A percentile compares a stretch with the other conserved stretches of the same genome.
Evolutionary conservation across 1,139 yeast genomes (phyloP).

Genomic region (Insectozyma bohioensis): DNA sequence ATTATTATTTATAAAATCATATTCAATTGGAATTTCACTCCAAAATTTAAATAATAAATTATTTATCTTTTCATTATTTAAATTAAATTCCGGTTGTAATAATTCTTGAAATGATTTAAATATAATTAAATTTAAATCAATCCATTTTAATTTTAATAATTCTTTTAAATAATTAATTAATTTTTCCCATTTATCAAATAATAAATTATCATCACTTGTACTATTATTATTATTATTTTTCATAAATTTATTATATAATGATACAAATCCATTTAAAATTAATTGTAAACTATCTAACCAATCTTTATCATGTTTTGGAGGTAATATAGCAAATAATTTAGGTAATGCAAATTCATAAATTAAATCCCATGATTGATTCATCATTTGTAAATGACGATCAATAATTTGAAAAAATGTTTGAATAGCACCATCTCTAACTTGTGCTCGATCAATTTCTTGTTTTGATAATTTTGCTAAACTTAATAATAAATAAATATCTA

Average conservation of each 20-base stretch:
- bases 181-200: slow-evolving; percentile 44
- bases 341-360: slow-evolving; percentile 54
- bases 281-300: slow-evolving; percentile 59
- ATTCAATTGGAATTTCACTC: slow-evolving; percentile 58
- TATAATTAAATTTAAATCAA: slow-evolving; percentile 50
- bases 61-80: slow-evolving; percentile 24
- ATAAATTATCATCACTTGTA: slow-evolving; percentile 16
- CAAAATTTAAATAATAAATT: slow-evolving; percentile 60
- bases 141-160: slow-evolving; percentile 39
- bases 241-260: slow-evolving; percentile 48
- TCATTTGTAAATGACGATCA: slow-evolving; percentile 67
- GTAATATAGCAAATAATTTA: slow-evolving; percentile 21
- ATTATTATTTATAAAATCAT: slow-evolving; percentile 50
- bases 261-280: slow-evolving; percentile 58
- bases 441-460: slow-evolving; percentile 57
- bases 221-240: slow-evolving; percentile 6
- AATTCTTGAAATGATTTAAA: slow-evolving; percentile 54
- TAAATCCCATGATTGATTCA: slow-evolving; percentile 54
- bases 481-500: slow-evolving; percentile 63
- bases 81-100: slow-evolving; percentile 19
- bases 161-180: slow-evolving; percentile 48
- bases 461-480: slow-evolving; percentile 61
- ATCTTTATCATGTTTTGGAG: slow-evolving; percentile 26
- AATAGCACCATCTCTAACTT: slow-evolving; percentile 84
- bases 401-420: slow-evolving; percentile 85